Percentiles rank a stretch among this genome's conserved stretches.
phyloP scores from a whole-genome alignment of 208 protist species.

The Leptomonas seymouri region DNA sequence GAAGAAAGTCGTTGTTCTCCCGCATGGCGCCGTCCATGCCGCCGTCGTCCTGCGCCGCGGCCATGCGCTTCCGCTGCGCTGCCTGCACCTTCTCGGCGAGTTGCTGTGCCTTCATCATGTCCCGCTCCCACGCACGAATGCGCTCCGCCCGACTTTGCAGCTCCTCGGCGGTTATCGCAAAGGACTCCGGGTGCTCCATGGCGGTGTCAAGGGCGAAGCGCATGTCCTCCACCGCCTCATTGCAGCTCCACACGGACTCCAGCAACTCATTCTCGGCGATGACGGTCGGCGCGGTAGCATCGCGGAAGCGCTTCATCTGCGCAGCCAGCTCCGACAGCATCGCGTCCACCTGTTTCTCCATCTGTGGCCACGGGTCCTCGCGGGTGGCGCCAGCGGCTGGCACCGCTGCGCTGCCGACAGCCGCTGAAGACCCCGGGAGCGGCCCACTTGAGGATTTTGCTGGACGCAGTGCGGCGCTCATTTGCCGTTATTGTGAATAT shows the following conservation, averaged over 20 bases:
- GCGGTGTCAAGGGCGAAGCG: conserved; percentile 75
- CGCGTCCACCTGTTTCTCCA: conserved; percentile 77
- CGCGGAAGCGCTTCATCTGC: conserved; percentile 64
- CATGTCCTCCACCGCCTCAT: conserved; percentile 79
- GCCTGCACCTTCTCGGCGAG: conserved; percentile 52
- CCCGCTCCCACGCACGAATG: conserved; percentile 74
- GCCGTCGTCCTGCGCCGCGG: conserved; percentile 27
- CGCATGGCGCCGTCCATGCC: conserved; percentile 21
- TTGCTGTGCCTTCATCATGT: conserved; percentile 69
- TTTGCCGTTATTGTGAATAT: background rate
- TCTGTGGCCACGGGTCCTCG: conserved; percentile 83
- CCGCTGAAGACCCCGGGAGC: conserved; percentile 1
- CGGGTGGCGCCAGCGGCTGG: conserved; percentile 20
- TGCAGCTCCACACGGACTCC: conserved; percentile 61
- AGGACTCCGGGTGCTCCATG: conserved; percentile 82
- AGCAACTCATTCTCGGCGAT: conserved; percentile 74
- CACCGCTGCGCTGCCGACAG: background rate
- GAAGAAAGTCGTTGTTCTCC: conserved; percentile 73
- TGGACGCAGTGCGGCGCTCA: background rate
- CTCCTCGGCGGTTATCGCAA: conserved; percentile 72
- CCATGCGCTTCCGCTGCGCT: conserved; percentile 43
- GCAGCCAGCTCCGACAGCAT: conserved; percentile 68
- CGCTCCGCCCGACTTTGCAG: conserved; percentile 66
- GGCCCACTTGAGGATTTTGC: background rate
- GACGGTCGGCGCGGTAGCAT: conserved; percentile 51